phyloP scores from a whole-genome alignment of 768 basidiomycete genomes.

The Podaxis sp. region DNA sequence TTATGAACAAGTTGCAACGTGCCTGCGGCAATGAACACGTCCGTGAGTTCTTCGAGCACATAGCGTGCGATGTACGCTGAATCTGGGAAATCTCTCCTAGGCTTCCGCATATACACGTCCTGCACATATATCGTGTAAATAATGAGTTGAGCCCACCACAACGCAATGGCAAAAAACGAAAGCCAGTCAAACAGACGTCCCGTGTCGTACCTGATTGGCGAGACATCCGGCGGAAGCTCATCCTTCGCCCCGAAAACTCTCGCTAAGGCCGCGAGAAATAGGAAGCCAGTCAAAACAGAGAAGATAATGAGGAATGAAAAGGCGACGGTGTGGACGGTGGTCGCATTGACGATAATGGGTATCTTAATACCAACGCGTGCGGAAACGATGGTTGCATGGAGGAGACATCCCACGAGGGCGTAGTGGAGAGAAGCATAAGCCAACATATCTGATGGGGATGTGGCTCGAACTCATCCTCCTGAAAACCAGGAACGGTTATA shows the following conservation, averaged over 20 bases:
- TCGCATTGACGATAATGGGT: neutral
- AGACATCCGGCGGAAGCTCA: neutral
- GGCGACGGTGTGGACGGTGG: neutral
- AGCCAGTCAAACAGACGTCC: neutral
- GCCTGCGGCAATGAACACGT: neutral
- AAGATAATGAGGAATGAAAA: slow-evolving; percentile 8
- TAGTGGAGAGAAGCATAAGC: neutral
- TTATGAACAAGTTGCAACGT: slow-evolving; percentile 2
- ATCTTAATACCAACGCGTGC: slow-evolving; percentile 3
- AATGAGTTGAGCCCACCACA: slow-evolving; percentile 9
- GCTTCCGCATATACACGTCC: neutral
- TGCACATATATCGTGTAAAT: slow-evolving; percentile 1
- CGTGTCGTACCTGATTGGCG: neutral
- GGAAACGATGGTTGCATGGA: neutral
- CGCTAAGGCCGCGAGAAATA: neutral
- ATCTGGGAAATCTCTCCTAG: neutral
- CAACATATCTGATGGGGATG: neutral
- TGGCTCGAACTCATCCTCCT: neutral
- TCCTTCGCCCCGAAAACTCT: neutral
- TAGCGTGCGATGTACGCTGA: neutral
- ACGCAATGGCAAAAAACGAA: neutral
- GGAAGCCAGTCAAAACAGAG: neutral
- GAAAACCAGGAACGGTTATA: slow-evolving; percentile 22
- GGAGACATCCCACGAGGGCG: neutral
- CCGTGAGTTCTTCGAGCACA: neutral